A percentile compares a stretch with the other conserved stretches of the same genome.
phyloP scores from a whole-genome alignment of 257 asterid species.

The Haberlea rhodopensis region DNA sequence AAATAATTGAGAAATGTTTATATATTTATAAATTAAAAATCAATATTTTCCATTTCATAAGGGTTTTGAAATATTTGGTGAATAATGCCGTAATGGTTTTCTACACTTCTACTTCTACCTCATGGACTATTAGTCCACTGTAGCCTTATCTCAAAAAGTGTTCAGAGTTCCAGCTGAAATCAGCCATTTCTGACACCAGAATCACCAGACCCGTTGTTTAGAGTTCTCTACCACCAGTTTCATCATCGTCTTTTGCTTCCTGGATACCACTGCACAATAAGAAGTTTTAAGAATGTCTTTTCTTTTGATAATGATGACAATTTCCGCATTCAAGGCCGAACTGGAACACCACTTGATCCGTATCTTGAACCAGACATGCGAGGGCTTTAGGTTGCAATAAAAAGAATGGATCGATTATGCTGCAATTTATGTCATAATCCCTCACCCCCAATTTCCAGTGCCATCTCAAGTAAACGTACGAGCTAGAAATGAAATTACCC shows the following conservation, averaged over 20 bases:
- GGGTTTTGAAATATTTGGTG: not conserved
- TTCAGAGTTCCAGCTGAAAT: slow-evolving; percentile 13
- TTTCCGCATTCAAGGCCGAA: not conserved
- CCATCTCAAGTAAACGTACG: slow-evolving; percentile 8
- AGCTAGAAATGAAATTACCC: slow-evolving; percentile 43
- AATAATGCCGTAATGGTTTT: not conserved
- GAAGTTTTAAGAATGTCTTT: not conserved
- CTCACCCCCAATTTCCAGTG: not conserved
- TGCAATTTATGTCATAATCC: not conserved
- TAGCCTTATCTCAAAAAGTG: slow-evolving; percentile 21
- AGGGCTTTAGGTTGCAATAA: not conserved
- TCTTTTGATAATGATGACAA: not conserved
- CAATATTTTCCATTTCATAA: not conserved
- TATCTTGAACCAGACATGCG: not conserved
- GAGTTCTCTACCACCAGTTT: slow-evolving; percentile 41
- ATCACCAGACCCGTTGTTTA: slow-evolving; percentile 19
- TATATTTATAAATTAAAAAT: too few species aligned
- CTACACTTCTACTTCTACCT: too few species aligned
- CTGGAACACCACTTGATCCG: not conserved
- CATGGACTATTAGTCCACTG: not conserved
- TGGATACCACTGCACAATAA: slow-evolving; percentile 30
- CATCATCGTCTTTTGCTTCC: slow-evolving; percentile 31
- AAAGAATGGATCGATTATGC: not conserved
- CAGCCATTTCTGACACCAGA: slow-evolving; percentile 6
- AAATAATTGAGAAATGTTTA: not conserved